phyloP scores from a whole-genome alignment of 1,284 basidiomycete species.

The Ceratobasidium sp. region DNA sequence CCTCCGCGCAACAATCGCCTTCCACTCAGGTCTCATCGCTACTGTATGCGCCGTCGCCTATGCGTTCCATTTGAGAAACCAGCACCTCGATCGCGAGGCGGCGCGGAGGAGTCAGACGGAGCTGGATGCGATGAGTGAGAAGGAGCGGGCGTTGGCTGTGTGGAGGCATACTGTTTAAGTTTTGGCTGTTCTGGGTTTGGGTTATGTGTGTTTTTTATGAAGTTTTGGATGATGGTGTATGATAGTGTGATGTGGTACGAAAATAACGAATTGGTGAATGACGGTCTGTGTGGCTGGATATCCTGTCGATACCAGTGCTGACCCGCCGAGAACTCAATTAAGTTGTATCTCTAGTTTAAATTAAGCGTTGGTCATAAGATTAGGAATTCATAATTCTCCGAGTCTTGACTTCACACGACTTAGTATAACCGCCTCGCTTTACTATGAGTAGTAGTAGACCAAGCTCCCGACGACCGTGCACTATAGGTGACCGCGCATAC shows the following conservation, averaged over 20 bases:
- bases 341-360: no score
- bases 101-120: not conserved
- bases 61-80: conserved; percentile 31
- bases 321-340: no score
- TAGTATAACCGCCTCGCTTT: no score
- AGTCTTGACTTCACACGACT: no score
- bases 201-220: conserved; percentile 14
- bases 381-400: no score
- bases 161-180: conserved; percentile 33
- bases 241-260: not conserved
- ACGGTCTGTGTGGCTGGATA: no score
- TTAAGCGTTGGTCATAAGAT: no score
- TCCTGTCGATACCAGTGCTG: no score
- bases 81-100: conserved; percentile 40
- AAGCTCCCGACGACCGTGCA: no score
- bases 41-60: conserved; percentile 34
- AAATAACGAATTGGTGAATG: no score
- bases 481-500: no score
- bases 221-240: not conserved
- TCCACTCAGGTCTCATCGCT: conserved; percentile 38
- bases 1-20: conserved; percentile 41
- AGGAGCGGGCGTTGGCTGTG: conserved; percentile 39
- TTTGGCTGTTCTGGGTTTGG: not conserved
- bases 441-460: no score
- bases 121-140: conserved; percentile 37